These are phyloP conservation scores for Saccharomycopsis fibuligera DNA, from an alignment of 805 yeast species.

Conservation along the genomic window DNA sequence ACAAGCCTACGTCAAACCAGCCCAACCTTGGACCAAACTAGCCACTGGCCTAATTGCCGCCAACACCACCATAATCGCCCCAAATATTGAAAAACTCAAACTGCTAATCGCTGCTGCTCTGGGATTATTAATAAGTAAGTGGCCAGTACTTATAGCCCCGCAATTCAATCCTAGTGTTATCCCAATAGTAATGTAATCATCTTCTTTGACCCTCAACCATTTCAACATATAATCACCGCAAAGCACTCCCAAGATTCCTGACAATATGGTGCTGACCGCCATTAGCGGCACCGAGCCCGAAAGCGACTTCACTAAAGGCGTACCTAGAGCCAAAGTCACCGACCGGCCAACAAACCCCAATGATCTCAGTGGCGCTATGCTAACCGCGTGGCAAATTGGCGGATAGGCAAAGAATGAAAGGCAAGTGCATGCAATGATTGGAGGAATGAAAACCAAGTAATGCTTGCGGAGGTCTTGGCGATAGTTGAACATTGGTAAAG, in stretches of 20 bases:
- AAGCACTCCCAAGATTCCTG: slow-evolving; percentile 71
- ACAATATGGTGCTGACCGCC: slow-evolving; percentile 72
- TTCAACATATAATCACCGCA: slow-evolving; percentile 46
- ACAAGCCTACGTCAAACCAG: no score
- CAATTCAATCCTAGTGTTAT: slow-evolving; percentile 71
- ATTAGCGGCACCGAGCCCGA: slow-evolving; percentile 66
- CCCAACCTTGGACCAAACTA: slow-evolving; percentile 40
- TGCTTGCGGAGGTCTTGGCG: slow-evolving; percentile 55
- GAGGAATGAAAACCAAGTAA: slow-evolving; percentile 52
- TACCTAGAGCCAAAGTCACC: slow-evolving; percentile 72
- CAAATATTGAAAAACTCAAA: slow-evolving; percentile 64
- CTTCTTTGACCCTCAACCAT: slow-evolving; percentile 43
- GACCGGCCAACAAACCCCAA: slow-evolving; percentile 76
- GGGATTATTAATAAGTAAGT: slow-evolving; percentile 60
- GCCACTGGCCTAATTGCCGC: slow-evolving; percentile 54
- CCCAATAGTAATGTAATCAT: slow-evolving; percentile 71
- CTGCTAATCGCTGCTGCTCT: slow-evolving; percentile 77
- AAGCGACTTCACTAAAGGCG: slow-evolving; percentile 62
- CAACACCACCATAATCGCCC: slow-evolving; percentile 65
- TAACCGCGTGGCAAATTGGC: slow-evolving; percentile 55
- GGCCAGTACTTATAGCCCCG: slow-evolving; percentile 81
- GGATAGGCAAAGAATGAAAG: slow-evolving; percentile 67
- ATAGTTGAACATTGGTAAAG: slow-evolving; percentile 74
- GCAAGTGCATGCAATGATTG: slow-evolving; percentile 48
- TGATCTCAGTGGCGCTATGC: slow-evolving; percentile 53